Percentiles rank a stretch among this genome's conserved stretches.
These are phyloP conservation scores for Aspergillus sp. DNA, from an alignment of 2,329 filamentous ascomycete genomes.

Conservation along the genomic window DNA sequence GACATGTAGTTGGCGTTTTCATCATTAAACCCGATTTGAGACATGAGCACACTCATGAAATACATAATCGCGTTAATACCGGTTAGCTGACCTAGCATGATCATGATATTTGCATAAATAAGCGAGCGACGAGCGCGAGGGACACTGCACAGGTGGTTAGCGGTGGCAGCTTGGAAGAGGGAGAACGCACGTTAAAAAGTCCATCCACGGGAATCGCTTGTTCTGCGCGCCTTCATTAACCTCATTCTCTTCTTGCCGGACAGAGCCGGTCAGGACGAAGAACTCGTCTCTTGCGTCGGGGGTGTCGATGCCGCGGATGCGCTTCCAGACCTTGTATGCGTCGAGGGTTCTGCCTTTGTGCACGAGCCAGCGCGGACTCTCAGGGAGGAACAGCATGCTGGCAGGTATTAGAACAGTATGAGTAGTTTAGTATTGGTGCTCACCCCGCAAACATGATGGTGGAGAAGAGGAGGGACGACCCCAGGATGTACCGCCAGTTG, in stretches of 20 bases:
- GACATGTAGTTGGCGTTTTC: conserved; percentile 71
- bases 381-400: conserved; percentile 71
- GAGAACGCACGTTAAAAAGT: conserved; percentile 60
- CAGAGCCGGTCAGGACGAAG: conserved; percentile 55
- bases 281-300: conserved; percentile 67
- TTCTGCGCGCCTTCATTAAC: conserved; percentile 2
- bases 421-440: not conserved
- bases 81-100: conserved; percentile 68
- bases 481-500: conserved; percentile 73
- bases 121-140: conserved; percentile 66
- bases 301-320: conserved; percentile 62
- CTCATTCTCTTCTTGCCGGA: conserved; percentile 48
- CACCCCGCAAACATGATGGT: conserved; percentile 52
- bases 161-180: not conserved
- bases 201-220: conserved; percentile 63
- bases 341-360: conserved; percentile 63
- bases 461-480: conserved; percentile 69
- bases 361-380: conserved; percentile 68
- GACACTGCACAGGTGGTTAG: conserved; percentile 31
- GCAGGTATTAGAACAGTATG: conserved; percentile 14
- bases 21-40: conserved; percentile 64
- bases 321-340: conserved; percentile 70
- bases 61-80: conserved; percentile 72
- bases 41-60: conserved; percentile 69
- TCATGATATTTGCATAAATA: conserved; percentile 69